A percentile compares a stretch with the other conserved stretches of the same genome.
Evolutionary conservation across 805 yeast species (phyloP).

Genomic region (Wickerhamiella kurtzmanii): DNA sequence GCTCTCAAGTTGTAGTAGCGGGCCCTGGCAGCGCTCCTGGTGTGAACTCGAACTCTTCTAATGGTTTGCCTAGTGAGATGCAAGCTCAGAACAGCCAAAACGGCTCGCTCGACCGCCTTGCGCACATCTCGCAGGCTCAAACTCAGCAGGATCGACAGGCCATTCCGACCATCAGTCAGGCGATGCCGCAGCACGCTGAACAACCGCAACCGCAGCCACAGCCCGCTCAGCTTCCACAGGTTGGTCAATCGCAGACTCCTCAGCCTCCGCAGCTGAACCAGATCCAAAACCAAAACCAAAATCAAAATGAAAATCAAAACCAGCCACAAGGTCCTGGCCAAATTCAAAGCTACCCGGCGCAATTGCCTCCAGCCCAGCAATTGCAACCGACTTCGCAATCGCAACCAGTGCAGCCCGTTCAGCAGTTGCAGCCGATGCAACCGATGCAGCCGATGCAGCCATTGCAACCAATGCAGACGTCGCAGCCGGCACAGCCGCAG

Average conservation of each 20-base stretch:
- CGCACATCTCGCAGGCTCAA: background rate
- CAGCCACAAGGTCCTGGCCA: slow-evolving; percentile 25
- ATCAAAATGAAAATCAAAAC: no score
- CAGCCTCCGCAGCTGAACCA: background rate
- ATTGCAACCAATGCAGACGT: no score
- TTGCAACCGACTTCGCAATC: no score
- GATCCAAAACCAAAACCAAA: no score
- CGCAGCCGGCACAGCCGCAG: no score
- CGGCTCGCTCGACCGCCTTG: background rate
- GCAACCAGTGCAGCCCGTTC: no score
- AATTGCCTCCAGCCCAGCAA: no score
- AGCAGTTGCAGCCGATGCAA: no score
- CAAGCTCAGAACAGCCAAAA: no score
- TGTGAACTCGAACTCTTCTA: background rate
- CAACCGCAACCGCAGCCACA: slow-evolving; percentile 16
- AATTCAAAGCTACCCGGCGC: no score
- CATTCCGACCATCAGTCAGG: background rate
- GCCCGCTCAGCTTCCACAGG: background rate
- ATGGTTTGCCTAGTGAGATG: no score
- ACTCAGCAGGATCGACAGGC: background rate
- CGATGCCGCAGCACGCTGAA: slow-evolving; percentile 4
- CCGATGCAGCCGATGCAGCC: no score
- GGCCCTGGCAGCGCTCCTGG: background rate
- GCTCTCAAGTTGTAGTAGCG: background rate
- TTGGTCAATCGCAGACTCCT: background rate